Evolutionary conservation across 805 yeast genomes (phyloP).

Genomic region (Saturnispora sekii): DNA sequence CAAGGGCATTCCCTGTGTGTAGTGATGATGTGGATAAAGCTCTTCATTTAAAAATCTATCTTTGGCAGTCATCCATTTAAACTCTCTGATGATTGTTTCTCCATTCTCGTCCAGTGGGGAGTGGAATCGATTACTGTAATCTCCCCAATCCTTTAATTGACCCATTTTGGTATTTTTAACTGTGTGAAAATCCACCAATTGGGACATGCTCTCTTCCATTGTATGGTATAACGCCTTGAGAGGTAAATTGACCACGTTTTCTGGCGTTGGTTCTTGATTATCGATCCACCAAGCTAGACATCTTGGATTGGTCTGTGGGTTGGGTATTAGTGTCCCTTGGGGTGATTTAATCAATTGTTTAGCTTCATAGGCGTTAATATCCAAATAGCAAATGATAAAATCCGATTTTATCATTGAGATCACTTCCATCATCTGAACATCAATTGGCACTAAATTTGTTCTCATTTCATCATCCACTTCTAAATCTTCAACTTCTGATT

Average conservation of each 20-base stretch:
- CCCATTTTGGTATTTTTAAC: not conserved
- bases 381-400: constrained; percentile 31
- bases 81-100: constrained; percentile 21
- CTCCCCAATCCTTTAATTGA: not conserved
- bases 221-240: constrained; percentile 39
- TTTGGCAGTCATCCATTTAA: constrained; percentile 22
- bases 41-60: constrained; percentile 22
- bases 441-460: constrained; percentile 19
- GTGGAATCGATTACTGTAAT: constrained; percentile 23
- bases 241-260: constrained; percentile 34
- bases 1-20: constrained; percentile 15
- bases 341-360: not conserved
- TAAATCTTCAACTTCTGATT: not conserved
- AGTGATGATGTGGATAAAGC: not conserved
- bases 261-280: constrained; percentile 25
- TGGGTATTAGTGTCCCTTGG: not conserved
- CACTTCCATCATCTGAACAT: constrained; percentile 44
- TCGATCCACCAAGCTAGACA: constrained; percentile 28
- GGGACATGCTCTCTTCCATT: constrained; percentile 23
- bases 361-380: constrained; percentile 24
- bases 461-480: not conserved
- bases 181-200: not conserved
- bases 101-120: constrained; percentile 17
- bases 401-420: constrained; percentile 47
- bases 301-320: not conserved